phyloP scores from a whole-genome alignment of 73 alveolate genomes.

The Tetrahymena elliotti region DNA sequence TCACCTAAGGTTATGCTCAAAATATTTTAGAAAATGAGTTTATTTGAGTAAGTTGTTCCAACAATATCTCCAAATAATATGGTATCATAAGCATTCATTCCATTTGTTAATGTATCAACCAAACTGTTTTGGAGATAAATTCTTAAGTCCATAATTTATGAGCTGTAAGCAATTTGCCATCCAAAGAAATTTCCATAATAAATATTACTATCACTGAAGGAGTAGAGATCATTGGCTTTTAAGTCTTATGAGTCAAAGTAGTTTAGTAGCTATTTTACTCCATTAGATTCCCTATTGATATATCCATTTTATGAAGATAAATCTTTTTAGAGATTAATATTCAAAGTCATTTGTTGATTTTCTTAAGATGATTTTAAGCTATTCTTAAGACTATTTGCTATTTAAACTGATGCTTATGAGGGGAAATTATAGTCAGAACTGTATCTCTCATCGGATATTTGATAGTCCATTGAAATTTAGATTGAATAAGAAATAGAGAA shows the following conservation, averaged over 20 bases:
- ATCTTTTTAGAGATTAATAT: neutral
- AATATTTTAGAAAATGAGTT: neutral
- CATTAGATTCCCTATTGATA: neutral
- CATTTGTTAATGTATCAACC: neutral
- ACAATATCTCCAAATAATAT: neutral
- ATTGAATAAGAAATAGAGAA: neutral
- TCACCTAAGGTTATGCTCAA: neutral
- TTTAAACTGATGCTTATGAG: neutral
- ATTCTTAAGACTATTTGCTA: neutral
- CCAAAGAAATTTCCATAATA: neutral
- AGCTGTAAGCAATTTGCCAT: neutral
- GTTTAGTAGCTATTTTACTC: neutral
- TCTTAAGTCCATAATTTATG: neutral
- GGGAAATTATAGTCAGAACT: neutral
- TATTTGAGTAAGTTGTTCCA: neutral
- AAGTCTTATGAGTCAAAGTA: neutral
- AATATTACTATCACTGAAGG: neutral
- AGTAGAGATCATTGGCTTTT: neutral
- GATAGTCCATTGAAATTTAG: neutral
- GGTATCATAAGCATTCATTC: neutral
- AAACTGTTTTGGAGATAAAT: neutral
- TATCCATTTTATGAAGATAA: neutral
- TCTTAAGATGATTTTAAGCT: neutral
- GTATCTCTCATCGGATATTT: neutral
- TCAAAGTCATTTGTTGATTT: neutral